These are phyloP conservation scores for Venturia asperata DNA, from an alignment of 2,329 filamentous ascomycete genomes.

Conservation along the genomic window DNA sequence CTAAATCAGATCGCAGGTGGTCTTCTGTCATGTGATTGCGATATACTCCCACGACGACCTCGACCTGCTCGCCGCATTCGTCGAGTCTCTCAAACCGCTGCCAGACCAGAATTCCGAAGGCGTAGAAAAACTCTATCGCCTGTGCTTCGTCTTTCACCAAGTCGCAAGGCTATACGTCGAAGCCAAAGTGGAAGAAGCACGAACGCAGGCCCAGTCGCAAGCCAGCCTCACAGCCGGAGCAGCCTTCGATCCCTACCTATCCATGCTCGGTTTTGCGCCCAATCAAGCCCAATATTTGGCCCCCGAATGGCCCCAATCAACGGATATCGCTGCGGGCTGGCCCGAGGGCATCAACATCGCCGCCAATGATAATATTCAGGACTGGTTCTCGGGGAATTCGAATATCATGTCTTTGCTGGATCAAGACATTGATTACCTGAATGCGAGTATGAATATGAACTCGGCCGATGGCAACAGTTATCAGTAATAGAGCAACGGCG, in stretches of 20 bases:
- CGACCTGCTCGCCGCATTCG: slow-evolving; percentile 27
- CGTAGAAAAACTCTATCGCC: slow-evolving; percentile 53
- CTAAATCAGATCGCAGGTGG: background rate
- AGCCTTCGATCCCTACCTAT: slow-evolving; percentile 58
- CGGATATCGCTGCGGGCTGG: slow-evolving; percentile 32
- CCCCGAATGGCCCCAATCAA: slow-evolving; percentile 17
- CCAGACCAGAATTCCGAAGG: slow-evolving; percentile 42
- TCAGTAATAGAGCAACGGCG: background rate
- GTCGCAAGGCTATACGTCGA: slow-evolving; percentile 57
- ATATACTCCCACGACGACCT: slow-evolving; percentile 28
- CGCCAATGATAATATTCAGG: slow-evolving; percentile 37
- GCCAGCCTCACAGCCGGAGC: slow-evolving; percentile 37
- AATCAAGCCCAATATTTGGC: slow-evolving; percentile 21
- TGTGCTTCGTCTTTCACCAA: slow-evolving; percentile 55
- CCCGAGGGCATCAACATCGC: background rate
- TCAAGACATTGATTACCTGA: slow-evolving; percentile 42
- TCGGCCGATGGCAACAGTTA: background rate
- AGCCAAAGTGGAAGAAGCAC: slow-evolving; percentile 45
- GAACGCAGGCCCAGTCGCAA: slow-evolving; percentile 25
- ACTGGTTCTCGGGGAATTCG: slow-evolving; percentile 60
- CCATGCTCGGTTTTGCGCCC: slow-evolving; percentile 55
- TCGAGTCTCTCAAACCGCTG: background rate
- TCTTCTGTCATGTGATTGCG: slow-evolving; percentile 2
- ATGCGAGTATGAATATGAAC: background rate
- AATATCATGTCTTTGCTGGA: slow-evolving; percentile 60